Percentiles rank a stretch among this genome's conserved stretches.
phyloP scores from a whole-genome alignment of 2,329 filamentous ascomycete genomes.

The Gaeumannomyces tritici region DNA sequence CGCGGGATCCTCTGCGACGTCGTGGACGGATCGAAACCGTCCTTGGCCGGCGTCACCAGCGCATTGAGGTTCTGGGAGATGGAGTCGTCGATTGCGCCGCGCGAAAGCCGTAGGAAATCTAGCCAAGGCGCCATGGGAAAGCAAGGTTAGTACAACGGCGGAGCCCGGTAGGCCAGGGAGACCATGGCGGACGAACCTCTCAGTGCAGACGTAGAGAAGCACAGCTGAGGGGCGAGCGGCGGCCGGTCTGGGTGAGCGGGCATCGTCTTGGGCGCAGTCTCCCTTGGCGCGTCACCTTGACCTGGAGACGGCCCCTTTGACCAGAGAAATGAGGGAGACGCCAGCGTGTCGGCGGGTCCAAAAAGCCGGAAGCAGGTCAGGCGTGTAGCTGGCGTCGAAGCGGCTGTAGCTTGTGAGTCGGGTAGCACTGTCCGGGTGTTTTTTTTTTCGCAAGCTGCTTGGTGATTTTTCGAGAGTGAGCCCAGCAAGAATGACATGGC shows the following conservation, averaged over 20 bases:
- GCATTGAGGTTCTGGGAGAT: constrained; percentile 92
- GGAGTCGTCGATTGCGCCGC: constrained; percentile 79
- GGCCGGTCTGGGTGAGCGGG: constrained; percentile 35
- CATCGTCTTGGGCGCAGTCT: constrained; percentile 26
- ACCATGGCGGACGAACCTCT: constrained; percentile 40
- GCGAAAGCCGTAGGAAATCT: constrained; percentile 89
- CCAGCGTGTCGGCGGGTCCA: constrained; percentile 28
- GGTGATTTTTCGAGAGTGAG: too few relatives aligned
- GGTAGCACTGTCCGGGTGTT: too few relatives aligned
- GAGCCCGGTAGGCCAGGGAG: not conserved
- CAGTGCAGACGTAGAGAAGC: constrained; percentile 61
- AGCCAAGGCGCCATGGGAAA: constrained; percentile 4
- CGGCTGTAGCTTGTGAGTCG: too few relatives aligned
- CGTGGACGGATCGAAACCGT: constrained; percentile 70
- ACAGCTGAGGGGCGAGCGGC: constrained; percentile 62
- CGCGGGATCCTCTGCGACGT: constrained; percentile 51
- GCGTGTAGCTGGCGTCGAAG: too few relatives aligned
- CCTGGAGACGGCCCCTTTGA: constrained; percentile 27
- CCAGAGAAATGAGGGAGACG: constrained; percentile 31
- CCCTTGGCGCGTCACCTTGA: constrained; percentile 22
- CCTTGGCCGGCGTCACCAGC: constrained; percentile 62
- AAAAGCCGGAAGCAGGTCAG: too few relatives aligned
- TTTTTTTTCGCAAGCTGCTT: too few relatives aligned
- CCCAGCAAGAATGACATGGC: too few relatives aligned
- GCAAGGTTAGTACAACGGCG: constrained; percentile 5